Evolutionary conservation across 2,329 filamentous ascomycete genomes (phyloP).

Genomic region (Claviceps humidiphila): DNA sequence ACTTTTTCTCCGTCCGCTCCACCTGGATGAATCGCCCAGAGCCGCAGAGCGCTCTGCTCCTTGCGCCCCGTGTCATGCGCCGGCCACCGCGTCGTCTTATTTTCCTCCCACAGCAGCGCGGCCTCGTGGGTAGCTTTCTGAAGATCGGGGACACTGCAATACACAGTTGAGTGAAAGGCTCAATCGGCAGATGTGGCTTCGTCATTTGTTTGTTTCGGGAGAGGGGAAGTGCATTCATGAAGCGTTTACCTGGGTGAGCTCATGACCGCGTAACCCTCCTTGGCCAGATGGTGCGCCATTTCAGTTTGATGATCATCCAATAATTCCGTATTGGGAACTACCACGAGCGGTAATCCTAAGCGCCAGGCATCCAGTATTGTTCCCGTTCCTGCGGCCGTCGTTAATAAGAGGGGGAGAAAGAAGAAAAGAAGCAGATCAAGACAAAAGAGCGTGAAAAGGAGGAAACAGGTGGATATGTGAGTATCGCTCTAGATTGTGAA

Average conservation of each 20-base stretch:
- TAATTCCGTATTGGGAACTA: conserved; percentile 73
- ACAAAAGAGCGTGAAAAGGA: background rate
- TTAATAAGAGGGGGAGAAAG: background rate
- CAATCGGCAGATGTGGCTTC: no score
- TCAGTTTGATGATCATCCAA: conserved; percentile 87
- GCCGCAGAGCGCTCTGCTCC: conserved; percentile 10
- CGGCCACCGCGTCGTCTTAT: conserved; percentile 21
- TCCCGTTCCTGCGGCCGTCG: conserved; percentile 54
- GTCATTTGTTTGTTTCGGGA: background rate
- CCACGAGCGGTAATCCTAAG: conserved; percentile 62
- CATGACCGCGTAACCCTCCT: conserved; percentile 63
- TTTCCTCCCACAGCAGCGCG: conserved; percentile 22
- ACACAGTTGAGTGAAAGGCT: no score
- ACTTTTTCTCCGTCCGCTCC: conserved; percentile 24
- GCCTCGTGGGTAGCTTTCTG: conserved; percentile 24
- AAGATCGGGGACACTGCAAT: conserved; percentile 18
- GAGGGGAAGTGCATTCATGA: background rate
- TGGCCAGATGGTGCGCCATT: conserved; percentile 62
- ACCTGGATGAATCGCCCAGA: conserved; percentile 22
- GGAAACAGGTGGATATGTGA: no score
- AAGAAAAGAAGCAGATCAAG: background rate
- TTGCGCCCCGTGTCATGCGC: conserved; percentile 13
- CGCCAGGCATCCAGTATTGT: conserved; percentile 76
- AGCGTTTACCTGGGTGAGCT: conserved; percentile 46
- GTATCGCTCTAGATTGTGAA: no score